Conservation (phyloP, 768 basidiomycete species). For the Leccinellum rugosiceps region DNA sequence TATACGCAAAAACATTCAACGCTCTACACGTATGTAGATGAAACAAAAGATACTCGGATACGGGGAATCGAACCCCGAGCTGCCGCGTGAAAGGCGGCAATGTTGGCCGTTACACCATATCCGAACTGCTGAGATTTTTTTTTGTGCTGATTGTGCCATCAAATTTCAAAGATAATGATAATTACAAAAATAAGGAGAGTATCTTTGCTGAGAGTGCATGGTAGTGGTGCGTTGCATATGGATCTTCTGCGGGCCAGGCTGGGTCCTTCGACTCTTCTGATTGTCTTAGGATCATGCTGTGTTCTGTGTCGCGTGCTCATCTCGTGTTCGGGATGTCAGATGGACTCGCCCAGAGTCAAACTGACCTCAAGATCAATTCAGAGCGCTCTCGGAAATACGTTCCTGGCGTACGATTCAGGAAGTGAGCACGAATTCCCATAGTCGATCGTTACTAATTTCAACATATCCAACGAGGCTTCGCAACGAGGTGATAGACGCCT, state of each 20-base stretch:
- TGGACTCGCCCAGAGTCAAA: neutral
- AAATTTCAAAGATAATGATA: neutral
- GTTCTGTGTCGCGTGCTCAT: neutral
- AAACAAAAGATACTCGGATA: conserved; percentile 23
- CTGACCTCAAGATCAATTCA: neutral
- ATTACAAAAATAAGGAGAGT: too few species aligned
- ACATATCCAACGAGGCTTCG: neutral
- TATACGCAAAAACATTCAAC: too few species aligned
- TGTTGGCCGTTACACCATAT: conserved; percentile 69
- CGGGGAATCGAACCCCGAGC: conserved; percentile 38
- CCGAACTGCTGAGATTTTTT: conserved; percentile 21
- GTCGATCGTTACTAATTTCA: neutral
- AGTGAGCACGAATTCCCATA: neutral
- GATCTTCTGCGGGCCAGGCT: neutral
- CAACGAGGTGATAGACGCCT: conserved; percentile 9
- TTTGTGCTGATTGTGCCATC: neutral
- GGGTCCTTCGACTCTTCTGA: too few species aligned
- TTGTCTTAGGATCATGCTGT: neutral
- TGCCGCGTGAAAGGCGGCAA: conserved; percentile 59
- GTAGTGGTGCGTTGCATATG: neutral
- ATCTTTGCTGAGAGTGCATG: too few species aligned
- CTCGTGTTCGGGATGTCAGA: conserved; percentile 1
- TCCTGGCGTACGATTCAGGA: neutral
- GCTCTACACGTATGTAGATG: too few species aligned
- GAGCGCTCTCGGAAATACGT: neutral